Conservation (phyloP, 441 rosid genomes). For the Aquilaria agallochum region DNA sequence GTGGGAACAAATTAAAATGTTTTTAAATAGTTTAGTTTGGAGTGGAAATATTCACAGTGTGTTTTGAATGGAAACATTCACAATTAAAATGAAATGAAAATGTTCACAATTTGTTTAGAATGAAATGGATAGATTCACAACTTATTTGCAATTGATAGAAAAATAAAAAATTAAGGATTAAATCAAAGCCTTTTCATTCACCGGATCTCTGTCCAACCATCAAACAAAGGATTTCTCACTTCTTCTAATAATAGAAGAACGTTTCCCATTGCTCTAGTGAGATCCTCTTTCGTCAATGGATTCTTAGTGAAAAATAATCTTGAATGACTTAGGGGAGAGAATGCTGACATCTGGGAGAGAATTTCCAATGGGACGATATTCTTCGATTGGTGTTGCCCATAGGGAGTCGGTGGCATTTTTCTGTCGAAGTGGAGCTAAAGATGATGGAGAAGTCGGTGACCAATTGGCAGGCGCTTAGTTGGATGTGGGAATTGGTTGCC, state of each 20-base stretch:
- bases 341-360: constrained; percentile 36
- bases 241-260: constrained; percentile 9
- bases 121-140: too few relatives aligned
- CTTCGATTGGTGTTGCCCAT: constrained; percentile 70
- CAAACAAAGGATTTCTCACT: constrained; percentile 14
- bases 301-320: constrained; percentile 31
- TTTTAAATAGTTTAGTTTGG: too few relatives aligned
- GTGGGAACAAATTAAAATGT: too few relatives aligned
- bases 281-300: constrained; percentile 57
- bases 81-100: too few relatives aligned
- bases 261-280: constrained; percentile 16
- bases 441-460: constrained; percentile 27
- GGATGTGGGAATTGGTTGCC: constrained; percentile 92
- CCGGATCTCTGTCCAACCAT: constrained; percentile 24
- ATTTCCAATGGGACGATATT: constrained; percentile 42
- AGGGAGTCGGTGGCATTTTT: constrained; percentile 91
- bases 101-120: too few relatives aligned
- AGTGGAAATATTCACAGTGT: too few relatives aligned
- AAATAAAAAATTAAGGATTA: too few relatives aligned
- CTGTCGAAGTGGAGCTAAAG: constrained; percentile 65
- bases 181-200: constrained; percentile 17
- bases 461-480: constrained; percentile 70
- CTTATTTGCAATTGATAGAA: too few relatives aligned
- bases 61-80: too few relatives aligned
- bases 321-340: constrained; percentile 29